Conservation (phyloP, 352 stramenopile genomes). For the Phytophthora pistaciae region DNA sequence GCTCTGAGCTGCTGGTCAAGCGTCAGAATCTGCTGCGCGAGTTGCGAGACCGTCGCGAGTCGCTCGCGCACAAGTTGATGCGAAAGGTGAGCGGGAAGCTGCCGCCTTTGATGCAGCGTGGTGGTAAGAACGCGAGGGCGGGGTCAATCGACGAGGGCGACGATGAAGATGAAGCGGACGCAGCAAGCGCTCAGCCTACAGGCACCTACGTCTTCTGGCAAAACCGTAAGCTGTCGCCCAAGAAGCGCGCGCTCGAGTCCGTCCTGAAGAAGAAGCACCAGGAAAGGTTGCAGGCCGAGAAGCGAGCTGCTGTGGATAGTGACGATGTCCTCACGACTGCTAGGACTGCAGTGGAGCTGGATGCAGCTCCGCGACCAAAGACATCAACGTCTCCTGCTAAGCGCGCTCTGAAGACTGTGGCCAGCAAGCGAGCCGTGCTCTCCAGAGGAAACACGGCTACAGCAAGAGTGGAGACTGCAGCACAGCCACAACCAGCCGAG, state of each 20-base stretch:
- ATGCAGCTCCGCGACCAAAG: constrained; percentile 3
- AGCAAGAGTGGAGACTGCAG: background rate
- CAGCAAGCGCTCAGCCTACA: constrained; percentile 30
- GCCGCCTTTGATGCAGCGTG: constrained; percentile 53
- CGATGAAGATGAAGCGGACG: constrained; percentile 12
- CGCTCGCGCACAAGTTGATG: constrained; percentile 75
- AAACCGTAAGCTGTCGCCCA: constrained; percentile 72
- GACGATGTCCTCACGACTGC: background rate
- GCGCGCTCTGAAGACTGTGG: constrained; percentile 24
- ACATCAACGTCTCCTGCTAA: constrained; percentile 23
- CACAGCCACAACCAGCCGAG: background rate
- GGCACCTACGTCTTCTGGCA: constrained; percentile 68
- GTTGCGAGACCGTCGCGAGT: constrained; percentile 75
- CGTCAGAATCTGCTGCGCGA: constrained; percentile 79
- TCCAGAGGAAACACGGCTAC: constrained; percentile 6
- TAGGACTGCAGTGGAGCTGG: constrained; percentile 2
- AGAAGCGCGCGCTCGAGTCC: constrained; percentile 72
- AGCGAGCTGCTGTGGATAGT: constrained; percentile 4
- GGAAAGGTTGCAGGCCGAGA: constrained; percentile 30
- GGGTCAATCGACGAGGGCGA: constrained; percentile 8
- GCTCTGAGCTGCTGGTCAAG: constrained; percentile 69
- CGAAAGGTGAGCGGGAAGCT: constrained; percentile 60
- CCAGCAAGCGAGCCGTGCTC: constrained; percentile 1
- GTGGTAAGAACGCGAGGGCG: constrained; percentile 24
- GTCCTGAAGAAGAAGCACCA: constrained; percentile 76